phyloP scores from a whole-genome alignment of 208 protist genomes.

The Wallacemonas sp. region DNA sequence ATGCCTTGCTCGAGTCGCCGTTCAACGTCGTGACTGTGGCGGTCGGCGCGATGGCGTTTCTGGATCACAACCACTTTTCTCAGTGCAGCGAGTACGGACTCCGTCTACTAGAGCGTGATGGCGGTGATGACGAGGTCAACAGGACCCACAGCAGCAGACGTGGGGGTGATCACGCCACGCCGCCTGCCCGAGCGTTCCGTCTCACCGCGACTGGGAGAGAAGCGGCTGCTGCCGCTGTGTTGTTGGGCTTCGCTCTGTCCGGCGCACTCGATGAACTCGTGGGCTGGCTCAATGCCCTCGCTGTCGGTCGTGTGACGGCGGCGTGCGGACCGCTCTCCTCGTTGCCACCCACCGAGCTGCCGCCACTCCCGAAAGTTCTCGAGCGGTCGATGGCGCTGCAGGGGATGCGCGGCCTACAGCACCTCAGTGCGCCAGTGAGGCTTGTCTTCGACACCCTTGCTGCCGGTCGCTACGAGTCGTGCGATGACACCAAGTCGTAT shows the following conservation, averaged over 20 bases:
- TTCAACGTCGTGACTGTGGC: slow-evolving; percentile 72
- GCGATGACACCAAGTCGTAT: slow-evolving; percentile 6
- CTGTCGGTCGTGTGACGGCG: not conserved
- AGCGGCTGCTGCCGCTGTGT: not conserved
- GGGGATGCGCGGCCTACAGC: slow-evolving; percentile 45
- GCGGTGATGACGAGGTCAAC: no score
- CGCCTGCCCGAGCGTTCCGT: not conserved
- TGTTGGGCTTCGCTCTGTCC: slow-evolving; percentile 1
- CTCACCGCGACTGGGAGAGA: slow-evolving; percentile 2
- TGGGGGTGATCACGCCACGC: no score
- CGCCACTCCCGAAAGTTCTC: slow-evolving; percentile 13
- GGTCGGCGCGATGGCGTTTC: slow-evolving; percentile 56
- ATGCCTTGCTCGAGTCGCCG: slow-evolving; percentile 11
- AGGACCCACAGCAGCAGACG: not conserved
- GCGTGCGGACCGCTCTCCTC: no score
- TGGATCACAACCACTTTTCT: slow-evolving; percentile 47
- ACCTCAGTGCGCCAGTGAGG: slow-evolving; percentile 59
- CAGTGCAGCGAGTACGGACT: slow-evolving; percentile 24
- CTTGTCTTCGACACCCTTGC: slow-evolving; percentile 62
- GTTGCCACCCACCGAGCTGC: not conserved
- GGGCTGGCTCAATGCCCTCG: not conserved
- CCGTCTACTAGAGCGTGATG: slow-evolving; percentile 13
- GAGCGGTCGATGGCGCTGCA: slow-evolving; percentile 32
- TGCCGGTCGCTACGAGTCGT: not conserved
- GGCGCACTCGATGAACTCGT: not conserved